phyloP scores from a whole-genome alignment of 2,329 filamentous ascomycete species.

The Botrytis fabae region DNA sequence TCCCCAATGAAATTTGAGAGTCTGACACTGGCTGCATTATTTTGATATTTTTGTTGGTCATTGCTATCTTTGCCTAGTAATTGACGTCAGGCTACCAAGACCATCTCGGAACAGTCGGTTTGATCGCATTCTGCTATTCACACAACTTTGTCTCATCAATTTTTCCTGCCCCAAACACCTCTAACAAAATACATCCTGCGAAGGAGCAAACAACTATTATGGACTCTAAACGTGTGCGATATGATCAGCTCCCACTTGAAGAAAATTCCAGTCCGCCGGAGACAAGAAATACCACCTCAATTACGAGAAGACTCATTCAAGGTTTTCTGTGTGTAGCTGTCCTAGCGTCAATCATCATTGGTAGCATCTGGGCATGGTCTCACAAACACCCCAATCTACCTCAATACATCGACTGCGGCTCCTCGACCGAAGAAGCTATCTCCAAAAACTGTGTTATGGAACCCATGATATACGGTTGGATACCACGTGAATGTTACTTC shows the following conservation, averaged over 20 bases:
- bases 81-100: no score
- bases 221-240: neutral
- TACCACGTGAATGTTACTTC: slow-evolving; percentile 12
- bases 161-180: neutral
- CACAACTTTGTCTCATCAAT: neutral
- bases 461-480: neutral
- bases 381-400: neutral
- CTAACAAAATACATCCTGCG: no score
- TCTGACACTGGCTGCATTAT: neutral
- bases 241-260: slow-evolving; percentile 6
- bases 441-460: neutral
- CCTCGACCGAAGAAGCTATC: slow-evolving; percentile 6
- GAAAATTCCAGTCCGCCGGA: neutral
- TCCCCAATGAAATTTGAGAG: neutral
- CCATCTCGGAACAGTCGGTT: neutral
- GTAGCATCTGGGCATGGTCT: neutral
- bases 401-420: neutral
- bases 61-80: neutral
- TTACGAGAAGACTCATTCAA: neutral
- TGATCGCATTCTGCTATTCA: no score
- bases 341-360: neutral
- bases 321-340: neutral
- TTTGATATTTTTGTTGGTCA: neutral
- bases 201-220: neutral
- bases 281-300: neutral